phyloP scores from a whole-genome alignment of 164 flowering plant genomes.

The Kalanchoe fedtschenkoi region DNA sequence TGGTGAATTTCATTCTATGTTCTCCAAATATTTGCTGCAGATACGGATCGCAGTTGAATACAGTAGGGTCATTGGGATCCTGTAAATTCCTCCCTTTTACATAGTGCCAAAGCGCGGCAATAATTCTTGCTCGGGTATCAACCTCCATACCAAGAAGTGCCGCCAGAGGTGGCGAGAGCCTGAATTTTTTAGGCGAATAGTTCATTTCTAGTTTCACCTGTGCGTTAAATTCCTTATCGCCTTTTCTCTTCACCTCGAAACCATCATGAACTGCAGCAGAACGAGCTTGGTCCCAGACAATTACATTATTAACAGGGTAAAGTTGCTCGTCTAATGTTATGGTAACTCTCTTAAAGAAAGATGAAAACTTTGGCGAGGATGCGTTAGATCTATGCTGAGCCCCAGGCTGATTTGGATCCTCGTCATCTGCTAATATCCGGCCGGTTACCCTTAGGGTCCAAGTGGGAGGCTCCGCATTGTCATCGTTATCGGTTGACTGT shows the following conservation, averaged over 20 bases:
- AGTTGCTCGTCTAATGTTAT: slow-evolving; percentile 37
- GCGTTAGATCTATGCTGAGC: slow-evolving; percentile 25
- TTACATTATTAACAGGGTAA: slow-evolving; percentile 31
- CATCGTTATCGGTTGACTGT: slow-evolving; percentile 25
- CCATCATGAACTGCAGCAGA: slow-evolving; percentile 36
- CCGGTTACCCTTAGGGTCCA: slow-evolving; percentile 46
- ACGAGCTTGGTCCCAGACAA: slow-evolving; percentile 38
- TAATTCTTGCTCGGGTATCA: slow-evolving; percentile 35
- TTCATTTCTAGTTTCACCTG: slow-evolving; percentile 34
- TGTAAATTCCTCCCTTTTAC: slow-evolving; percentile 39
- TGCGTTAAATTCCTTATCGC: slow-evolving; percentile 38
- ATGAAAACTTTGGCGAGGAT: slow-evolving; percentile 33
- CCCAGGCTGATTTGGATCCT: slow-evolving; percentile 35
- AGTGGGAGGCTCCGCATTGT: slow-evolving; percentile 34
- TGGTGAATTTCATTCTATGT: slow-evolving; percentile 34
- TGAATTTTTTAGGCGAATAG: slow-evolving; percentile 37
- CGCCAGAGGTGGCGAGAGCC: slow-evolving; percentile 29
- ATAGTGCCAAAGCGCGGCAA: slow-evolving; percentile 44
- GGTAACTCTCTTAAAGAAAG: slow-evolving; percentile 36
- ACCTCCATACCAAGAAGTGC: slow-evolving; percentile 41
- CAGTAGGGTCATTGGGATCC: slow-evolving; percentile 32
- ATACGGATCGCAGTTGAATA: slow-evolving; percentile 31
- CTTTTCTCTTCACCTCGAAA: slow-evolving; percentile 40
- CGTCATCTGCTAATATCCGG: slow-evolving; percentile 41
- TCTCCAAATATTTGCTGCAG: slow-evolving; percentile 40